Evolutionary conservation across 2,329 filamentous ascomycete genomes (phyloP).

Genomic region (Cadophora sp.): DNA sequence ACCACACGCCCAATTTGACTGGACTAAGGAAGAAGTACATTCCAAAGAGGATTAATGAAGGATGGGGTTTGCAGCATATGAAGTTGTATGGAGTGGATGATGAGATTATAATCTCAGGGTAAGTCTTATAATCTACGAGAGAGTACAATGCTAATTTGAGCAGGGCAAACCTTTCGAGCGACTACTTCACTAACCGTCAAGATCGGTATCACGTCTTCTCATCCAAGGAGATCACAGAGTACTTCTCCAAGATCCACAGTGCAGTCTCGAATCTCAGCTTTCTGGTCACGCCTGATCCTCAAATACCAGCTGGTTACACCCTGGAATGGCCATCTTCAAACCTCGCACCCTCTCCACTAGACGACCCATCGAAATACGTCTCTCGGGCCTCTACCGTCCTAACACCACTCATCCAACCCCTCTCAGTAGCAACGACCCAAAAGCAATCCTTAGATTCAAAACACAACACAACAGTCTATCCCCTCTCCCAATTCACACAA

Average conservation of each 20-base stretch:
- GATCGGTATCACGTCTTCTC: slow-evolving; percentile 94
- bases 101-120: slow-evolving; percentile 93
- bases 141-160: slow-evolving; percentile 19
- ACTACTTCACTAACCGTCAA: slow-evolving; percentile 96
- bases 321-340: slow-evolving; percentile 80
- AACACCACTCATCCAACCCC: slow-evolving; percentile 63
- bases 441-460: not conserved
- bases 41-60: slow-evolving; percentile 92
- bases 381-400: slow-evolving; percentile 71
- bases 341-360: slow-evolving; percentile 75
- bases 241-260: slow-evolving; percentile 80
- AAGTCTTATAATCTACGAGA: slow-evolving; percentile 39
- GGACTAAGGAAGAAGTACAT: slow-evolving; percentile 84
- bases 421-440: slow-evolving; percentile 28
- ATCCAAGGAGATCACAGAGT: slow-evolving; percentile 78
- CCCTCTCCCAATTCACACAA: slow-evolving; percentile 86
- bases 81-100: slow-evolving; percentile 97
- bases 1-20: slow-evolving; percentile 94
- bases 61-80: slow-evolving; percentile 99
- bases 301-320: slow-evolving; percentile 61
- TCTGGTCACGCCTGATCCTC: slow-evolving; percentile 68
- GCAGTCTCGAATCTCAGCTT: slow-evolving; percentile 84
- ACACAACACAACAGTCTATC: slow-evolving; percentile 77
- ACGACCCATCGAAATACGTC: slow-evolving; percentile 73
- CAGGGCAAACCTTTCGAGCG: slow-evolving; percentile 84